A percentile compares a stretch with the other conserved stretches of the same genome.
These are phyloP conservation scores for Oryza meridionalis DNA, from an alignment of 176 grass and related monocot species.

Conservation along the genomic window DNA sequence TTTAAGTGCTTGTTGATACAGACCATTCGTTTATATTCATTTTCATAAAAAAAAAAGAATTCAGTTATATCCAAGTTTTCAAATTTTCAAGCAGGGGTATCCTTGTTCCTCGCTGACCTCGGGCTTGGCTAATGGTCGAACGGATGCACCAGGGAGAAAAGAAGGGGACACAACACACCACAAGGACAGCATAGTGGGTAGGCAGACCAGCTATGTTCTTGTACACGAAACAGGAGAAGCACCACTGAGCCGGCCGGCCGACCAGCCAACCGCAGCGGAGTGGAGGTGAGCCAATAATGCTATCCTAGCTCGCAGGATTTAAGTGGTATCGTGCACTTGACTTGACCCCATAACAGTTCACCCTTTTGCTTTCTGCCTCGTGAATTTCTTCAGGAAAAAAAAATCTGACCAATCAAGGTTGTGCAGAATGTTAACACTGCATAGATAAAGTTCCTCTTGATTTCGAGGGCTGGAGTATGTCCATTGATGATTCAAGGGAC, in stretches of 20 bases:
- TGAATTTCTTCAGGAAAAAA: background rate
- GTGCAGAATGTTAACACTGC: background rate
- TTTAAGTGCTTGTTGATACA: background rate
- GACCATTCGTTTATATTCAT: background rate
- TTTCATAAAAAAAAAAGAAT: background rate
- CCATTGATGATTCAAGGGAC: too few relatives aligned
- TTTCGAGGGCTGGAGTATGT: too few relatives aligned
- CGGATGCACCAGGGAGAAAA: background rate
- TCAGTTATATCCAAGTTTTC: background rate
- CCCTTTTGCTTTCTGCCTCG: background rate
- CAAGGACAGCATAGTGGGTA: background rate
- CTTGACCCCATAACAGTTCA: background rate
- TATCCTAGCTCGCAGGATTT: background rate
- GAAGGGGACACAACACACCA: background rate
- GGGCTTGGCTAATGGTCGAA: background rate
- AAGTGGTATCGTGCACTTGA: background rate
- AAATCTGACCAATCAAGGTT: background rate
- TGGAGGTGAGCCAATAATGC: constrained; percentile 18
- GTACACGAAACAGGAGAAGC: constrained; percentile 22
- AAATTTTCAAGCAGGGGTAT: background rate
- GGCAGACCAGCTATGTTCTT: constrained; percentile 13
- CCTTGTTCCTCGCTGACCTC: background rate
- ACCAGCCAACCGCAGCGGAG: background rate
- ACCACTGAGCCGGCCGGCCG: background rate
- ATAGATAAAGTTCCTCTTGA: too few relatives aligned